These are phyloP conservation scores for Plasmopara muralis DNA, from an alignment of 352 stramenopile species.

Conservation along the genomic window DNA sequence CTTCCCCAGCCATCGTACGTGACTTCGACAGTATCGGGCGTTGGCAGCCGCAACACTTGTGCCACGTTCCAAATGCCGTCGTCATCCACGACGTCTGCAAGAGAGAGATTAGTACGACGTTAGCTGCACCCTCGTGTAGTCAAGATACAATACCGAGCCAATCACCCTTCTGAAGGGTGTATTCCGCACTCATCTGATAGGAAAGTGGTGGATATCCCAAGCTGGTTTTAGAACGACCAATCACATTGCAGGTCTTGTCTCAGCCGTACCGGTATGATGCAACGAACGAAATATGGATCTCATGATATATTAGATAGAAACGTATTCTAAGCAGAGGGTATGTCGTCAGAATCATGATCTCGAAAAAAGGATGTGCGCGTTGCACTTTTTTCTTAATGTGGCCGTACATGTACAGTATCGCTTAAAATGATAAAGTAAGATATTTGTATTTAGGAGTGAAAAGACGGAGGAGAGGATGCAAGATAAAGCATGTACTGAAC, in stretches of 20 bases:
- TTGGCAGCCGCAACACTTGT: slow-evolving; percentile 28
- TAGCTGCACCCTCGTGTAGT: slow-evolving; percentile 1
- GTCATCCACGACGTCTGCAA: slow-evolving; percentile 46
- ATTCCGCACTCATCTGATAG: not conserved
- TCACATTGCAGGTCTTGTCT: no score
- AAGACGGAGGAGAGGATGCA: not conserved
- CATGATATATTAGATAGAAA: no score
- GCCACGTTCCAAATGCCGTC: slow-evolving; percentile 61
- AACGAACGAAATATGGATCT: no score
- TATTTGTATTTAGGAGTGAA: no score
- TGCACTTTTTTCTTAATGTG: no score
- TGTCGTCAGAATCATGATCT: no score
- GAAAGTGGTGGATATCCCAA: not conserved
- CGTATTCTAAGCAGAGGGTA: no score
- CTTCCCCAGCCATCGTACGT: slow-evolving; percentile 60
- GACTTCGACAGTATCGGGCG: slow-evolving; percentile 15
- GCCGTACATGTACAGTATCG: no score
- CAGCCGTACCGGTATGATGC: no score
- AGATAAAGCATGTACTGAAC: slow-evolving; percentile 9
- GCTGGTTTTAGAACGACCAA: slow-evolving; percentile 3
- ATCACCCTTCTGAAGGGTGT: slow-evolving; percentile 17
- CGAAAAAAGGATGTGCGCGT: no score
- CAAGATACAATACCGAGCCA: slow-evolving; percentile 32
- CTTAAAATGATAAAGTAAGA: no score
- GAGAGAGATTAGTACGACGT: not conserved